Conservation (phyloP, 768 basidiomycete species). For the Serendipita indica region DNA sequence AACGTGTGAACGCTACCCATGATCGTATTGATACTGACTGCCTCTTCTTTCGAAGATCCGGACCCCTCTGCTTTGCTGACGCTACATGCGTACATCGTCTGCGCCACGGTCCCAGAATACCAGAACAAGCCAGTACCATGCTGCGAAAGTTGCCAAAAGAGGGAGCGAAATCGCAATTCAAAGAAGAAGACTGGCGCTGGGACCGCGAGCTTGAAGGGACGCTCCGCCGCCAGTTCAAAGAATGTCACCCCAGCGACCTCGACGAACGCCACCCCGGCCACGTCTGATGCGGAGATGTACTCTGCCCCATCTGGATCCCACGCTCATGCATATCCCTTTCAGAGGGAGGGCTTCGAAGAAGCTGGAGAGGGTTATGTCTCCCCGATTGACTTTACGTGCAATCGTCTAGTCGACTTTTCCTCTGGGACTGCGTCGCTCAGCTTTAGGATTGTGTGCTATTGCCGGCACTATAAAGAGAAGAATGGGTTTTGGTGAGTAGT, state of each 20-base stretch:
- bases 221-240: not conserved
- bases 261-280: slow-evolving; percentile 4
- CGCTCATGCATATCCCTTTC: not conserved
- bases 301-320: not conserved
- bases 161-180: not conserved
- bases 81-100: not conserved
- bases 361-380: not conserved
- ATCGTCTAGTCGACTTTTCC: slow-evolving; percentile 77
- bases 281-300: not conserved
- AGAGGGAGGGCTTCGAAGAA: not conserved
- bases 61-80: not conserved
- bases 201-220: not conserved
- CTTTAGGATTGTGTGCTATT: slow-evolving; percentile 93
- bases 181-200: too few species aligned
- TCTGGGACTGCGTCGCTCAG: slow-evolving; percentile 81
- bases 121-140: not conserved
- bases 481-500: slow-evolving; percentile 48
- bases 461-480: slow-evolving; percentile 96
- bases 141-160: not conserved
- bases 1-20: too few species aligned
- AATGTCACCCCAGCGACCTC: not conserved
- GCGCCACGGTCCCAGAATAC: not conserved
- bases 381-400: slow-evolving; percentile 64
- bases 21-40: not conserved
- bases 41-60: not conserved